Conservation (phyloP, 2,329 filamentous ascomycete genomes). For the Colletotrichum abscissum region DNA sequence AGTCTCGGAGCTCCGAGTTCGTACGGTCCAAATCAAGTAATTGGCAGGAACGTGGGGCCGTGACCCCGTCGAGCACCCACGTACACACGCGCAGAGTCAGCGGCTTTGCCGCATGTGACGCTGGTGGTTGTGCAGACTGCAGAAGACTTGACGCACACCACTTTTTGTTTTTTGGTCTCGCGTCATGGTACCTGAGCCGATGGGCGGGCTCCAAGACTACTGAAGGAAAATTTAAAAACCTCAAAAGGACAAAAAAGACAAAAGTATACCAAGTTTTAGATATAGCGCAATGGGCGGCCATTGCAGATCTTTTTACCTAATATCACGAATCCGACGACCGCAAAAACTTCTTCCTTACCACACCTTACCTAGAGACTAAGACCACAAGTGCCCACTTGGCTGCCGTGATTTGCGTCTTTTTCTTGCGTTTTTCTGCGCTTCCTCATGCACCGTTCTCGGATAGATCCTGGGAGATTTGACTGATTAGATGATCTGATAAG, state of each 20-base stretch:
- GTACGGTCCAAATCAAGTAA: slow-evolving; percentile 2
- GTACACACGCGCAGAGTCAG: background rate
- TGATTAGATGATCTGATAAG: slow-evolving; percentile 7
- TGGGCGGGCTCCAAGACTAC: background rate
- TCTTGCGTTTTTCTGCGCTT: background rate
- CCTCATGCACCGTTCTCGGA: background rate
- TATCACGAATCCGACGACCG: slow-evolving; percentile 29
- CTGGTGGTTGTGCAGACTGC: background rate
- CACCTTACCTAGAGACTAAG: background rate
- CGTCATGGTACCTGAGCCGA: background rate
- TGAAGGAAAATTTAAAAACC: background rate
- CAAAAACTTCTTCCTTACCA: background rate
- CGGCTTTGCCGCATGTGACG: background rate
- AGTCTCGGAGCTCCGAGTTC: slow-evolving; percentile 18
- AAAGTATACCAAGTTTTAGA: slow-evolving; percentile 35
- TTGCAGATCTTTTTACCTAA: slow-evolving; percentile 34
- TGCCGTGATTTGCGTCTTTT: slow-evolving; percentile 26
- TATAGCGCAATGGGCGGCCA: slow-evolving; percentile 22
- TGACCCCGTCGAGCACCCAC: background rate
- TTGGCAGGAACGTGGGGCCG: slow-evolving; percentile 13
- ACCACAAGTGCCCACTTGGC: background rate
- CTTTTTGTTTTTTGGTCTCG: background rate
- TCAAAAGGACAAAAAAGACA: background rate
- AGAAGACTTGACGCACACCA: background rate
- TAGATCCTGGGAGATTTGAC: background rate